phyloP scores from a whole-genome alignment of 768 basidiomycete genomes.

The Tylopilus plumbeoviolaceoides region DNA sequence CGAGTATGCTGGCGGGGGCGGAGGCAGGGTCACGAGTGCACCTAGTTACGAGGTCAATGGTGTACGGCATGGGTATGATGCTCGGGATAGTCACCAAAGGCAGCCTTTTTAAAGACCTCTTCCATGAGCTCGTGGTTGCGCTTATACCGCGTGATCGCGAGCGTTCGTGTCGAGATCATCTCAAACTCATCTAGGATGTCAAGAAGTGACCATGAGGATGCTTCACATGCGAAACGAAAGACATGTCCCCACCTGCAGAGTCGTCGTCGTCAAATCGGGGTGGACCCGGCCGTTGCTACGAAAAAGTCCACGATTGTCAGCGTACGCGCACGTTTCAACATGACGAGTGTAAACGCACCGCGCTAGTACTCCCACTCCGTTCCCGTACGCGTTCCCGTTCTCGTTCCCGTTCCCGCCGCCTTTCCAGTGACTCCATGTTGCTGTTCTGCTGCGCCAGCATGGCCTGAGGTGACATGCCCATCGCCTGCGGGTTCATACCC shows the following conservation, averaged over 20 bases:
- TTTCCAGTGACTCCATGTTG: constrained; percentile 69
- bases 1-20: constrained; percentile 50
- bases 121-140: constrained; percentile 86
- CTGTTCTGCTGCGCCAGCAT: constrained; percentile 71
- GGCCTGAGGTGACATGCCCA: constrained; percentile 43
- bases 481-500: constrained; percentile 22
- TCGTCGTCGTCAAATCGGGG: constrained; percentile 53
- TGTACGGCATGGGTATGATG: neutral
- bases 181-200: constrained; percentile 55
- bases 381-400: constrained; percentile 56
- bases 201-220: neutral
- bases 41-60: constrained; percentile 31
- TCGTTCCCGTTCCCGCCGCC: constrained; percentile 57
- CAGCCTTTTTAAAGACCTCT: constrained; percentile 72
- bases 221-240: neutral
- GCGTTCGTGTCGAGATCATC: constrained; percentile 64
- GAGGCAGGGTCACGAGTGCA: constrained; percentile 39
- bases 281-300: constrained; percentile 30
- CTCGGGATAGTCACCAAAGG: constrained; percentile 42
- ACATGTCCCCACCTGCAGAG: constrained; percentile 49
- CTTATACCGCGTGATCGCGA: constrained; percentile 68
- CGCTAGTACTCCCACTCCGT: constrained; percentile 38
- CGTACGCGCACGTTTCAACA: neutral
- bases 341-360: constrained; percentile 31
- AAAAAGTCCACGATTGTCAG: neutral